Conservation (phyloP, 768 basidiomycete species). For the Hebeloma cylindrosporum region DNA sequence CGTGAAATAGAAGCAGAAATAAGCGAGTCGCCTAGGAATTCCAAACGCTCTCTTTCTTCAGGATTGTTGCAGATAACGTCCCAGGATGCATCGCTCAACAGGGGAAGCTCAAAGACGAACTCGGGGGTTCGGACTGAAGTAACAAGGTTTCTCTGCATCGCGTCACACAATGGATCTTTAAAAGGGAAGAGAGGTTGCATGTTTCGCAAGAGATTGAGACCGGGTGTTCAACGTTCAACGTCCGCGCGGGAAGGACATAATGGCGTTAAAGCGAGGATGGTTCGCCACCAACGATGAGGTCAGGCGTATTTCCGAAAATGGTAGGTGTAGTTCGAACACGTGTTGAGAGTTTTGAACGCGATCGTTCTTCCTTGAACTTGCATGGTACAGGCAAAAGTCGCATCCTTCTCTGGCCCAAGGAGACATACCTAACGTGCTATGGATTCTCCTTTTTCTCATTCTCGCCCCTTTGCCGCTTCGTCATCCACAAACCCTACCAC, state of each 20-base stretch:
- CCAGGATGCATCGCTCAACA: slow-evolving; percentile 31
- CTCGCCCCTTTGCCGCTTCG: slow-evolving; percentile 19
- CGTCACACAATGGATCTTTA: slow-evolving; percentile 1
- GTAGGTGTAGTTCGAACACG: slow-evolving; percentile 17
- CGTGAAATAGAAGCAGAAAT: slow-evolving; percentile 43
- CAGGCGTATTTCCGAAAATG: slow-evolving; percentile 4
- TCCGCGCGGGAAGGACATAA: too few relatives aligned
- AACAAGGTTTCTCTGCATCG: slow-evolving; percentile 21
- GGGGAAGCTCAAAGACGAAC: slow-evolving; percentile 32
- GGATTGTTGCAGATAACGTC: slow-evolving; percentile 19
- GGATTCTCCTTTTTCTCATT: slow-evolving; percentile 18
- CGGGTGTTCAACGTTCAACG: too few relatives aligned
- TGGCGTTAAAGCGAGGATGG: too few relatives aligned
- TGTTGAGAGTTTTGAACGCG: slow-evolving; percentile 30
- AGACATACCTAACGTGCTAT: slow-evolving; percentile 8
- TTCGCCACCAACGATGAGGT: neutral
- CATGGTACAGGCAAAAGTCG: too few relatives aligned
- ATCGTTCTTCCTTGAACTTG: slow-evolving; percentile 15
- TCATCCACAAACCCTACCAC: slow-evolving; percentile 16
- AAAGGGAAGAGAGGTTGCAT: slow-evolving; percentile 10
- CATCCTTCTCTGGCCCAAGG: slow-evolving; percentile 5
- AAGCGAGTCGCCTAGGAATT: slow-evolving; percentile 48
- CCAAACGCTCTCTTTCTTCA: slow-evolving; percentile 39
- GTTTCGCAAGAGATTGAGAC: too few relatives aligned
- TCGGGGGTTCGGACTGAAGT: slow-evolving; percentile 16